Percentiles rank a stretch among this genome's conserved stretches.
Conservation (phyloP, 306 rosid species). For the Vigna nakashimae region DNA sequence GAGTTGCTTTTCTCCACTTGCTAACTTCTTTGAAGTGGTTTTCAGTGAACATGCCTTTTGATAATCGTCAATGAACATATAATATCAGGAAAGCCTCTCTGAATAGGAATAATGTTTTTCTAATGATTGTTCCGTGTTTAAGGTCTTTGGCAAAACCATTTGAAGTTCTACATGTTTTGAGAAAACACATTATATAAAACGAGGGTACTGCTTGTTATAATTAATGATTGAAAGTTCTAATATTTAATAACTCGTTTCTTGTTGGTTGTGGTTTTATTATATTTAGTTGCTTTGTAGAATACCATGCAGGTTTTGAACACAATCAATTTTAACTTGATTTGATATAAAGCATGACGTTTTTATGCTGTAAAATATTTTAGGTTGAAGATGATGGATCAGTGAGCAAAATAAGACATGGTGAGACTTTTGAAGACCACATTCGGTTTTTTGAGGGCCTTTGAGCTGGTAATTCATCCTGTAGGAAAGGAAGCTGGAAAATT, state of each 20-base stretch:
- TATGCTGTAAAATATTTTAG: slow-evolving; percentile 48
- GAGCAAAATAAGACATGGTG: slow-evolving; percentile 90
- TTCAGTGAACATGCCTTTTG: neutral
- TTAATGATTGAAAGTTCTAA: neutral
- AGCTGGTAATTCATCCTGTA: slow-evolving; percentile 26
- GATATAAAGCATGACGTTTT: neutral
- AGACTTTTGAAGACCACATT: slow-evolving; percentile 81
- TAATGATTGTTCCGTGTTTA: neutral
- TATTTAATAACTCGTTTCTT: neutral
- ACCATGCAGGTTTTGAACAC: neutral
- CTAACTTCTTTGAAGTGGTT: slow-evolving; percentile 10
- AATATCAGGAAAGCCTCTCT: neutral
- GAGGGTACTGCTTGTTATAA: neutral
- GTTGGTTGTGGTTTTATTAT: neutral
- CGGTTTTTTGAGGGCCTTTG: slow-evolving; percentile 81
- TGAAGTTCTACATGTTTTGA: slow-evolving; percentile 3
- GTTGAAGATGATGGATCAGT: slow-evolving; percentile 83
- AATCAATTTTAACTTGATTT: slow-evolving; percentile 18
- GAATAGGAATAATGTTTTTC: neutral
- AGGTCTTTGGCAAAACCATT: neutral
- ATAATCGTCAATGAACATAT: neutral
- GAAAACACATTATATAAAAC: neutral
- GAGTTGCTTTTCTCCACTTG: neutral
- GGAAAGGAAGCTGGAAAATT: neutral
- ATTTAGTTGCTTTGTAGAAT: neutral